These are phyloP conservation scores for Haplosporangium sp. DNA, from an alignment of 371 early-diverging fungal species.

Conservation along the genomic window DNA sequence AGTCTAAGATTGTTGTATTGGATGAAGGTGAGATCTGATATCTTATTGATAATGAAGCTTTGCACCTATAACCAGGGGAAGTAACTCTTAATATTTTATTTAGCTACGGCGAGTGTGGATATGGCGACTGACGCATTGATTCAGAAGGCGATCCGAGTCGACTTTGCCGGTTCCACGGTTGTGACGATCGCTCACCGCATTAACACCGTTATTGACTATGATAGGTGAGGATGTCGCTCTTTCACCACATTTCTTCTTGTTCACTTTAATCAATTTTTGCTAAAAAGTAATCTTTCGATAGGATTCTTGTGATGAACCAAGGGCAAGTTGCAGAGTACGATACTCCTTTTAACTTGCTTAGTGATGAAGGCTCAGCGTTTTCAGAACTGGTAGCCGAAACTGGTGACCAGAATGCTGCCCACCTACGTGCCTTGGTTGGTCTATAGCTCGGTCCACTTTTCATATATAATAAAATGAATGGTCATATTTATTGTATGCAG, in stretches of 20 bases:
- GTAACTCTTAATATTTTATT: not conserved
- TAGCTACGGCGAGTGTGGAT: slow-evolving; percentile 85
- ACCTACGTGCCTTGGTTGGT: slow-evolving; percentile 22
- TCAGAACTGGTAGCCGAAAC: slow-evolving; percentile 81
- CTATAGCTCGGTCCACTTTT: not conserved
- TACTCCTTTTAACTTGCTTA: slow-evolving; percentile 49
- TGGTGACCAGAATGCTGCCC: slow-evolving; percentile 55
- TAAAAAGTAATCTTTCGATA: not conserved
- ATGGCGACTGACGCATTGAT: slow-evolving; percentile 80
- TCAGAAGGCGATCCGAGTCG: slow-evolving; percentile 82
- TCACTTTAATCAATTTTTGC: not conserved
- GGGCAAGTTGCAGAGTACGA: slow-evolving; percentile 55
- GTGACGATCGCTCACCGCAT: slow-evolving; percentile 85
- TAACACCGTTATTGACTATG: slow-evolving; percentile 90
- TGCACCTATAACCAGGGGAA: too few relatives aligned
- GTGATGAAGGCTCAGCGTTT: slow-evolving; percentile 73
- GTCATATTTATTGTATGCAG: too few relatives aligned
- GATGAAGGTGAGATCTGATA: slow-evolving; percentile 60
- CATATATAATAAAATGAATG: too few relatives aligned
- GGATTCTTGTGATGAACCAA: not conserved
- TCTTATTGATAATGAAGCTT: too few relatives aligned
- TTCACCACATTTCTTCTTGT: not conserved
- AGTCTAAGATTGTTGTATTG: slow-evolving; percentile 66
- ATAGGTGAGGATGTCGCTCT: slow-evolving; percentile 65
- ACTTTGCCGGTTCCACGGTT: slow-evolving; percentile 72